Base-by-base conservation (phyloP, 2,329 filamentous ascomycete genomes). In the Colletotrichum tropicale region DNA sequence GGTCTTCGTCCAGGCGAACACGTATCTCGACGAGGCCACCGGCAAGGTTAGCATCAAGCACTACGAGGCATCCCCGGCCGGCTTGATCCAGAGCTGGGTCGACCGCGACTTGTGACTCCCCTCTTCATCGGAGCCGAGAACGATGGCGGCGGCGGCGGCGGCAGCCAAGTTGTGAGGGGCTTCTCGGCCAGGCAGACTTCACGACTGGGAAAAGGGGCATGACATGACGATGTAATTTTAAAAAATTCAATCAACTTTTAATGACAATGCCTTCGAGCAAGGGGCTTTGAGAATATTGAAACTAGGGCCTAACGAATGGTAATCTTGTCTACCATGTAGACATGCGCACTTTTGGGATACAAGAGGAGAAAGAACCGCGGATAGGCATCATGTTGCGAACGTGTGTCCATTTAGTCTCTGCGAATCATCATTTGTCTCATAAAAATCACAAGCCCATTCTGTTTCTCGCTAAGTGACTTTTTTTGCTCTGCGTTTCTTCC, bases 1-100 rank as follows among this genome's bases (percentile, higher is more conserved):
- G 88, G 93, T 98, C 60, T 98, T 98, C 86, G 95, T 98, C 70
- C 96, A 98, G 87, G 95, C 95, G 75, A 98, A 98, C 84, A 98
- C 96, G 1, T 90, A 93, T 72, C 82, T 97, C 55, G 91, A 94
- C 77, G 89, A 91, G 83, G 86, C 89, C 15, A 91, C 90, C 1
- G 95, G 94, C 73, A 91, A 93, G 83, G 94, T 98, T 34, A 89
- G 88, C 16, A 85, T 98, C 84, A 94, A 93, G 86, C 95, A 98
- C 86, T 98, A 98, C 85, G 95, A 98, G 79, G 90, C 96, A 1
- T 94, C 92, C 8, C 87, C 93, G 8, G 91, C 94, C 83, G 96
- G 96, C 8, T 93, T 98, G 88, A 93, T 98, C 77, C 89, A 95
- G 88, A 97, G 95, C 84, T 98, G 91, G 89, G 93, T 89, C 4